Conservation (phyloP, 148 eudicot species). For the Chenopodium berlandieri region DNA sequence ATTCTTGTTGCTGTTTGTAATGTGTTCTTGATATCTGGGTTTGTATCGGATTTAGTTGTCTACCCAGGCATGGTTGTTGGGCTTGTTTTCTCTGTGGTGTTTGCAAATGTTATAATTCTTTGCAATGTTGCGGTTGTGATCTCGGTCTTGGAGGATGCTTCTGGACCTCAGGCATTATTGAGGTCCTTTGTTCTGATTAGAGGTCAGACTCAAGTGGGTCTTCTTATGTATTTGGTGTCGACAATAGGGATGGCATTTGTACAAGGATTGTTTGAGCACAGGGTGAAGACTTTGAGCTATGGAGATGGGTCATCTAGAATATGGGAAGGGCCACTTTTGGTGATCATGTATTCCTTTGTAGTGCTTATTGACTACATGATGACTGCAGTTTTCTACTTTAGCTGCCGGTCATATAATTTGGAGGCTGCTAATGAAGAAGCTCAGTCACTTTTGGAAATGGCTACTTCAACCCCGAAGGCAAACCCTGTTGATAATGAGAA, state of each 20-base stretch:
- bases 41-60: conserved; percentile 46
- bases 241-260: conserved; percentile 80
- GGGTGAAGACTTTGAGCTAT: conserved; percentile 81
- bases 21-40: conserved; percentile 50
- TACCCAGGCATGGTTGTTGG: conserved; percentile 37
- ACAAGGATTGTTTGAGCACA: conserved; percentile 89
- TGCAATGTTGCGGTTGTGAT: conserved; percentile 44
- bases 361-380: conserved; percentile 88
- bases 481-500: conserved; percentile 26
- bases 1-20: conserved; percentile 60
- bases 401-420: conserved; percentile 71
- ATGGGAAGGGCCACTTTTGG: conserved; percentile 97
- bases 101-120: conserved; percentile 41
- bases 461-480: conserved; percentile 35
- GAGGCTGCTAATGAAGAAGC: conserved; percentile 58
- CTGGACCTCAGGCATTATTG: conserved; percentile 40
- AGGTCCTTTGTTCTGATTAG: conserved; percentile 42
- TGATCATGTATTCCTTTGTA: conserved; percentile 79
- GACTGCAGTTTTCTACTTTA: conserved; percentile 86
- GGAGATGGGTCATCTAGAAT: conserved; percentile 77
- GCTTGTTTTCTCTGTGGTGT: conserved; percentile 38
- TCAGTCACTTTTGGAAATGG: conserved; percentile 63
- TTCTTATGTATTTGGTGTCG: conserved; percentile 75
- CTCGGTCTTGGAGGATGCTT: conserved; percentile 48
- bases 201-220: conserved; percentile 72